Evolutionary conservation across 2,329 filamentous ascomycete genomes (phyloP).

Genomic region (Hypoxylon sp.): DNA sequence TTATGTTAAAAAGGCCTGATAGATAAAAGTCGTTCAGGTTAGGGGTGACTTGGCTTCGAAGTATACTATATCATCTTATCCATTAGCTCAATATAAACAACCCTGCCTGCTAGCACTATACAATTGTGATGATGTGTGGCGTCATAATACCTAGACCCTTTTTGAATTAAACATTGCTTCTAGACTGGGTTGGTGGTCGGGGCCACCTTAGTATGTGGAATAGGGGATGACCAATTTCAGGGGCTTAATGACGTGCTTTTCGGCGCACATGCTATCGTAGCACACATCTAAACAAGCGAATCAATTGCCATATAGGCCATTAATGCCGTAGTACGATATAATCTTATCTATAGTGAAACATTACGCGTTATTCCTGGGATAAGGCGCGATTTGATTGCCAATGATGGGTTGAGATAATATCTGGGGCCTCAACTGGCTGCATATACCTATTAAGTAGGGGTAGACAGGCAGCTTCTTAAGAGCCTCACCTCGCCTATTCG

Average conservation of each 20-base stretch:
- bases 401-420: slow-evolving; percentile 10
- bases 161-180: not conserved
- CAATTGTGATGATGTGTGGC: slow-evolving; percentile 7
- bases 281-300: slow-evolving; percentile 25
- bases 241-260: slow-evolving; percentile 40
- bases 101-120: slow-evolving; percentile 6
- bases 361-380: slow-evolving; percentile 29
- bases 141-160: not conserved
- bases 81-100: not conserved
- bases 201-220: slow-evolving; percentile 7
- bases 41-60: no score
- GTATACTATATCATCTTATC: not conserved
- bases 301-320: slow-evolving; percentile 11
- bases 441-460: slow-evolving; percentile 2
- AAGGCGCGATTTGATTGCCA: slow-evolving; percentile 34
- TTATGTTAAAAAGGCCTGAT: not conserved
- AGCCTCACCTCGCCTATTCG: slow-evolving; percentile 1
- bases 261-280: slow-evolving; percentile 19
- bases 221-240: slow-evolving; percentile 36
- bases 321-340: not conserved
- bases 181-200: not conserved
- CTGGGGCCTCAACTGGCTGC: not conserved
- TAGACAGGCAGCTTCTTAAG: not conserved
- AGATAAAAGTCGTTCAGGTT: no score
- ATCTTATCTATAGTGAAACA: slow-evolving; percentile 32